Evolutionary conservation across 2,329 filamentous ascomycete species (phyloP), one percentile per base, ranked within the genome.

Genomic region (Cercospora janseana): DNA sequence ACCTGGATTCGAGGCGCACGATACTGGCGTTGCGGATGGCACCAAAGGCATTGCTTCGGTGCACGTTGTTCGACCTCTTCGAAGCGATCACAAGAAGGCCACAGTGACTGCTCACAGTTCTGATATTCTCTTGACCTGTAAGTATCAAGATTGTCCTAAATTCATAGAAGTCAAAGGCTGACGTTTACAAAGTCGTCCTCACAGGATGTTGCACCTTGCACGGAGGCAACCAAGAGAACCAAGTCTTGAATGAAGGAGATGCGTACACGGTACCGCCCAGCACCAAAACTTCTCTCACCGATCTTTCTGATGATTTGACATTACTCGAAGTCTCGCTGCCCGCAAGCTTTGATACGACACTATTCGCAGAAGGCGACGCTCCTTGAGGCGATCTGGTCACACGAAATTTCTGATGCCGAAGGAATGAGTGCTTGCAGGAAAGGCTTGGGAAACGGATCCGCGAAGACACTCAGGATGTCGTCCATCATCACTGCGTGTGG

Each of bases 321-420:
- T 28, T 55, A 16, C 52, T 55, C 6, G 52, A 55, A 18, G 52
- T 55, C 12, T 38, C 52, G 4, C 31, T 55, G 16, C 52, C 52
- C n/a, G 52, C 43, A 2, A n/a, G 40, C 3, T 55, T 55, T 16
- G 15, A 40, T 18, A 55, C 52, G 21, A 37, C 23, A 13, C 16
- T 51, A 20, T 28, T 49, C 28, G 9, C 12, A 12, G 13, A 43
- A 20, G 7, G 27, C 4, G 15, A 21, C 34, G 13, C 4, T 7
- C 12, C n/a, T 69, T n/a, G 9, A 6, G 12, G 26, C 12, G 26
- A 6, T 28, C 12, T 13, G 10, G 15, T 12, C 28, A 13, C 4
- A 4, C 4, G n/a, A n/a, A n/a, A n/a, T n/a, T n/a, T n/a, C n/a
- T n/a, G n/a, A n/a, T n/a, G n/a, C n/a, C n/a, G n/a, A n/a, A n/a